Conservation (phyloP, 495 filamentous ascomycete species). For the Glonium stellatum region DNA sequence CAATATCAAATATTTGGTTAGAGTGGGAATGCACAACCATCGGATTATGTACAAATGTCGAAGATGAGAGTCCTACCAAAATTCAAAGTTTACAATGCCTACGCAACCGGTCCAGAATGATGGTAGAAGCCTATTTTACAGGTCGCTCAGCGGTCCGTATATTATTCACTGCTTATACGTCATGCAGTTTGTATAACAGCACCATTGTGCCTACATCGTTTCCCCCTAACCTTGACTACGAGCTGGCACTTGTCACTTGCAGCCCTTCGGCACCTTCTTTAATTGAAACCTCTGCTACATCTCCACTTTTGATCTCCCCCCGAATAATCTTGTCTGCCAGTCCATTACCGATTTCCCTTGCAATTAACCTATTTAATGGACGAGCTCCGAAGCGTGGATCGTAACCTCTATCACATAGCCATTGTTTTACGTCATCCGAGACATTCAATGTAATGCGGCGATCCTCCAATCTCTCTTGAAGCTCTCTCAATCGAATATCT, state of each 20-base stretch:
- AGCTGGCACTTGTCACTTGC: not conserved
- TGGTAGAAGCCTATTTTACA: no score
- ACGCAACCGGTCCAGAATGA: no score
- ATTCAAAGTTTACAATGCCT: no score
- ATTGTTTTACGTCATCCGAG: slow-evolving; percentile 62
- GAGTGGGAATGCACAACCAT: no score
- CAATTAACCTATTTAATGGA: slow-evolving; percentile 86
- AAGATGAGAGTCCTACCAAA: no score
- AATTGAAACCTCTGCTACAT: slow-evolving; percentile 61
- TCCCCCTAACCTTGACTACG: not conserved
- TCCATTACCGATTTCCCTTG: slow-evolving; percentile 78
- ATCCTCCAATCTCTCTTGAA: slow-evolving; percentile 77
- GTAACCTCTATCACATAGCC: slow-evolving; percentile 83
- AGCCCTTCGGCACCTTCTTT: slow-evolving; percentile 42
- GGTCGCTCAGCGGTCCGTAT: no score
- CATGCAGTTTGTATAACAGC: no score
- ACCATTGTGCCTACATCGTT: no score
- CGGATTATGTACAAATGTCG: no score
- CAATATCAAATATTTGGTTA: no score
- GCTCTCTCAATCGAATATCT: slow-evolving; percentile 79
- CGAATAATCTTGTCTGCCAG: slow-evolving; percentile 88
- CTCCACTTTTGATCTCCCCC: slow-evolving; percentile 69
- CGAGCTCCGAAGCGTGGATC: slow-evolving; percentile 87
- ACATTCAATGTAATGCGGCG: slow-evolving; percentile 73
- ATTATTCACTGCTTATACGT: no score